phyloP scores from a whole-genome alignment of 345 rosid species.

The Capsella bursapastoris region DNA sequence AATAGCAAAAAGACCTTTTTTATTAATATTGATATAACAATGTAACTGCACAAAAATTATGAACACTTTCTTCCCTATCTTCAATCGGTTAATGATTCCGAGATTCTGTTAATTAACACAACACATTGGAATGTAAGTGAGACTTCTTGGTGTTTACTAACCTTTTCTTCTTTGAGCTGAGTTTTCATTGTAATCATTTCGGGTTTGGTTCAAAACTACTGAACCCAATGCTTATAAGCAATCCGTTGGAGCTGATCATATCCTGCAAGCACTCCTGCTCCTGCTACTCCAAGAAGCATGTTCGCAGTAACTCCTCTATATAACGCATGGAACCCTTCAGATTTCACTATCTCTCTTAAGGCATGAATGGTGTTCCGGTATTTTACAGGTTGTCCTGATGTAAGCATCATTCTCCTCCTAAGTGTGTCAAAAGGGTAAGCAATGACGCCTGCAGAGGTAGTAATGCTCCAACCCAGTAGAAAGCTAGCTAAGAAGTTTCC shows the following conservation, averaged over 20 bases:
- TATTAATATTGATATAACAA: conserved; percentile 28
- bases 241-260: conserved; percentile 82
- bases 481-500: conserved; percentile 90
- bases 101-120: conserved; percentile 30
- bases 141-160: conserved; percentile 32
- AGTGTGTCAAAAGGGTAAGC: conserved; percentile 94
- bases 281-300: conserved; percentile 95
- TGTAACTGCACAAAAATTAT: conserved; percentile 42
- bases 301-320: conserved; percentile 88
- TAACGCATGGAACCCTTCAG: conserved; percentile 72
- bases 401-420: conserved; percentile 95
- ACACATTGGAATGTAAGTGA: conserved; percentile 27
- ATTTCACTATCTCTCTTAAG: conserved; percentile 60
- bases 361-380: conserved; percentile 69
- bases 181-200: not conserved
- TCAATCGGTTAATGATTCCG: conserved; percentile 25
- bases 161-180: conserved; percentile 8
- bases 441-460: conserved; percentile 79
- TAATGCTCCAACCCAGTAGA: conserved; percentile 91
- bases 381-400: conserved; percentile 79
- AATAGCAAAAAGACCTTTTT: conserved; percentile 22
- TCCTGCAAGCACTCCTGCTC: conserved; percentile 94
- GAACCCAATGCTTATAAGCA: conserved; percentile 55
- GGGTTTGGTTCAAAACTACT: conserved; percentile 32
- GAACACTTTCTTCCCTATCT: conserved; percentile 35